These are phyloP conservation scores for Penicillium coprophilum DNA, from an alignment of 495 filamentous ascomycete species.

Conservation along the genomic window DNA sequence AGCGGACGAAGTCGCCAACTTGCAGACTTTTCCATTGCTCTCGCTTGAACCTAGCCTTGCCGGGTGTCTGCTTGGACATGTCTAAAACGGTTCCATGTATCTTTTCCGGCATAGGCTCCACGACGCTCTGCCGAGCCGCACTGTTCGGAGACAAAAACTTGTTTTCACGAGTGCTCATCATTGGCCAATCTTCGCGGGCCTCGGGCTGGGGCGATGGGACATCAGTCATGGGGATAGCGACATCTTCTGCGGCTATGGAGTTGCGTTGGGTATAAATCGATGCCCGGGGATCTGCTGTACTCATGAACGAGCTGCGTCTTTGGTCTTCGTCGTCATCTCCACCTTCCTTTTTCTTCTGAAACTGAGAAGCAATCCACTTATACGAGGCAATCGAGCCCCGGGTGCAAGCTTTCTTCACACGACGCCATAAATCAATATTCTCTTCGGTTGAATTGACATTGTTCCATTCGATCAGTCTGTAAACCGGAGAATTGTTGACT, in stretches of 20 bases:
- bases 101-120: slow-evolving; percentile 29
- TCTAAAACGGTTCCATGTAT: slow-evolving; percentile 68
- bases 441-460: slow-evolving; percentile 94
- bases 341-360: slow-evolving; percentile 36
- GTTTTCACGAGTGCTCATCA: slow-evolving; percentile 22
- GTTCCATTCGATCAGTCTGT: slow-evolving; percentile 80
- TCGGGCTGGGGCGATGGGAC: slow-evolving; percentile 79
- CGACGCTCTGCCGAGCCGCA: slow-evolving; percentile 31
- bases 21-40: slow-evolving; percentile 95
- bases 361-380: slow-evolving; percentile 49
- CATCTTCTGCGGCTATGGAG: slow-evolving; percentile 50
- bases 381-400: slow-evolving; percentile 59
- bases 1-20: slow-evolving; percentile 93
- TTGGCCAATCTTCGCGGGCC: slow-evolving; percentile 40
- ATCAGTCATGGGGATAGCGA: slow-evolving; percentile 88
- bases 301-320: slow-evolving; percentile 65
- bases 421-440: slow-evolving; percentile 81
- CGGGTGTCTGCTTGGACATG: slow-evolving; percentile 55
- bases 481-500: slow-evolving; percentile 94
- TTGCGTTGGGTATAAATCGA: slow-evolving; percentile 62
- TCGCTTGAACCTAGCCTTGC: slow-evolving; percentile 77
- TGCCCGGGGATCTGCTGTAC: slow-evolving; percentile 55
- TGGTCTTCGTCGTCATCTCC: slow-evolving; percentile 41
- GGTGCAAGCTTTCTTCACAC: slow-evolving; percentile 85
- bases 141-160: slow-evolving; percentile 39